Evolutionary conservation across 345 rosid genomes (phyloP).

Genomic region (Laguncularia racemosa): DNA sequence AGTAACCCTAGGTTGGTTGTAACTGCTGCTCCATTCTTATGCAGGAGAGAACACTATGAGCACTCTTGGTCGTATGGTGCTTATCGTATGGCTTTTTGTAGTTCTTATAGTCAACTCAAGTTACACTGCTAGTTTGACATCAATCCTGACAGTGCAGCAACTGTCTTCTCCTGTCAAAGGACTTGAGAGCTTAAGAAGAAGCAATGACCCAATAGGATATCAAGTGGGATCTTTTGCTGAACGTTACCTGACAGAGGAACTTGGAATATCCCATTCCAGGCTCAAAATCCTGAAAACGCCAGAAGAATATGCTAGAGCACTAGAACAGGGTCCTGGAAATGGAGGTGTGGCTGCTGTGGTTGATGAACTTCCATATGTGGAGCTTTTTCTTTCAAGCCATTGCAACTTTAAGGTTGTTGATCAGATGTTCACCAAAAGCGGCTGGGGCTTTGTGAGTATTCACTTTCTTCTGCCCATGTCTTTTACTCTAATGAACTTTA

Average conservation of each 20-base stretch:
- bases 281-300: conserved; percentile 76
- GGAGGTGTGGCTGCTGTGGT: conserved; percentile 94
- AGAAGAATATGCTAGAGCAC: conserved; percentile 65
- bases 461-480: background rate
- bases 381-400: conserved; percentile 65
- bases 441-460: conserved; percentile 91
- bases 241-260: conserved; percentile 60
- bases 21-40: conserved; percentile 11
- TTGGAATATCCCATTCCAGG: conserved; percentile 63
- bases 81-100: conserved; percentile 86
- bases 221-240: conserved; percentile 92
- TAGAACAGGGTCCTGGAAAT: conserved; percentile 54
- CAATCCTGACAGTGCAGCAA: conserved; percentile 89
- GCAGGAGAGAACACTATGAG: conserved; percentile 85
- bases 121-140: conserved; percentile 95
- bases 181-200: conserved; percentile 54
- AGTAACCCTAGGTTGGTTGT: too few relatives aligned
- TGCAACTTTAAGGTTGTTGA: conserved; percentile 73
- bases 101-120: conserved; percentile 90
- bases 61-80: conserved; percentile 77
- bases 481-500: background rate
- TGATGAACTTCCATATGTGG: conserved; percentile 76
- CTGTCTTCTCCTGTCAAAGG: conserved; percentile 77
- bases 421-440: conserved; percentile 82
- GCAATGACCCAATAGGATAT: conserved; percentile 65